A percentile compares a stretch with the other conserved stretches of the same genome.
Evolutionary conservation across 352 stramenopile genomes (phyloP).

Genomic region (Thraustochytrium striatum): DNA sequence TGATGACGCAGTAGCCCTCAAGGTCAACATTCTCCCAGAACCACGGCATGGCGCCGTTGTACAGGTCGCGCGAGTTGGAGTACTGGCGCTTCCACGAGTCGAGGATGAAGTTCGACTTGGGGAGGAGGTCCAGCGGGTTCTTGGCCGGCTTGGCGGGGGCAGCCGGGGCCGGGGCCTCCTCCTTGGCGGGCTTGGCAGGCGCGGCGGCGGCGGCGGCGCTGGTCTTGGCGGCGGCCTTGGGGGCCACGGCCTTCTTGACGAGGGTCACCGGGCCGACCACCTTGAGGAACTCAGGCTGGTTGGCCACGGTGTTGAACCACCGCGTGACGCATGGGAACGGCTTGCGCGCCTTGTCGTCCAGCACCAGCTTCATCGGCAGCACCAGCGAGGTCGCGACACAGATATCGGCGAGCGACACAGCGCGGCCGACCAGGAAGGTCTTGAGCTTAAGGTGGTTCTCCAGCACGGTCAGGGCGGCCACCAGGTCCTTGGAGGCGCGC

Average conservation of each 20-base stretch:
- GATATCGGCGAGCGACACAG: constrained; percentile 89
- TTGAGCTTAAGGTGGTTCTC: constrained; percentile 77
- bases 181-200: constrained; percentile 57
- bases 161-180: constrained; percentile 57
- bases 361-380: constrained; percentile 89
- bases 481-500: constrained; percentile 83
- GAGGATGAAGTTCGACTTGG: constrained; percentile 71
- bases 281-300: constrained; percentile 83
- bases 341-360: constrained; percentile 78
- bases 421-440: constrained; percentile 83
- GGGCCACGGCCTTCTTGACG: constrained; percentile 62
- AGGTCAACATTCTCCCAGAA: constrained; percentile 83
- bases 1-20: constrained; percentile 81
- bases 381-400: constrained; percentile 72
- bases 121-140: constrained; percentile 77
- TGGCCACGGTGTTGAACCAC: constrained; percentile 88
- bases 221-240: constrained; percentile 33
- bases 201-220: constrained; percentile 33
- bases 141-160: constrained; percentile 63
- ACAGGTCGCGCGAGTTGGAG: constrained; percentile 75
- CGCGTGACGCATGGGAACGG: constrained; percentile 74
- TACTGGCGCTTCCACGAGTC: constrained; percentile 87
- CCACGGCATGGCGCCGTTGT: constrained; percentile 74
- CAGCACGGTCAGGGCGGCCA: constrained; percentile 72
- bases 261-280: constrained; percentile 82